Conservation (phyloP, 2,329 filamentous ascomycete genomes). For the Calonectria leucothoes region DNA sequence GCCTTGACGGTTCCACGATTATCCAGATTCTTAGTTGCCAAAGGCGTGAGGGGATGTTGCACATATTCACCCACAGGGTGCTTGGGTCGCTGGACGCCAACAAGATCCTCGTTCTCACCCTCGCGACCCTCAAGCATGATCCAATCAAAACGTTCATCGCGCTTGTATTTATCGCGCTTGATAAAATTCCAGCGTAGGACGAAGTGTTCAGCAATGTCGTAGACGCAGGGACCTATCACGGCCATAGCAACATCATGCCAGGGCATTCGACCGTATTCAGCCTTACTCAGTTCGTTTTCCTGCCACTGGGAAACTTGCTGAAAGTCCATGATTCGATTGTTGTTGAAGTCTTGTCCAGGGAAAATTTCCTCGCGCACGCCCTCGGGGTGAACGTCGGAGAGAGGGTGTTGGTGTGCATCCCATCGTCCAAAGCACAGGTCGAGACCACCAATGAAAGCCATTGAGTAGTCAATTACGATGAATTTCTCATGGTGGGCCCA, state of each 20-base stretch:
- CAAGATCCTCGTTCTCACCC: conserved; percentile 83
- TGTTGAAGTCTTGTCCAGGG: conserved; percentile 98
- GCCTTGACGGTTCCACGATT: conserved; percentile 81
- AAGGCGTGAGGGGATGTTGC: conserved; percentile 78
- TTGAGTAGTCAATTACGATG: conserved; percentile 89
- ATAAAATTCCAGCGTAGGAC: conserved; percentile 95
- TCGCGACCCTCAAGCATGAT: conserved; percentile 81
- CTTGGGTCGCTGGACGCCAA: conserved; percentile 89
- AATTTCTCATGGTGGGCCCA: conserved; percentile 99
- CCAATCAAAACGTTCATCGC: conserved; percentile 86
- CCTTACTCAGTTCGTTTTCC: conserved; percentile 90
- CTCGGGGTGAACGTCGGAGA: conserved; percentile 89
- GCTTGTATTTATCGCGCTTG: conserved; percentile 98
- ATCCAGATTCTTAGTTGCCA: conserved; percentile 73
- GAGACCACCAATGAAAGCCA: conserved; percentile 93
- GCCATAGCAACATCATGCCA: conserved; percentile 98
- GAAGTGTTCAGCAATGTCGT: conserved; percentile 96
- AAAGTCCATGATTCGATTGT: conserved; percentile 97
- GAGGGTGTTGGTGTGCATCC: conserved; percentile 86
- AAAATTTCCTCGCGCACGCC: conserved; percentile 87
- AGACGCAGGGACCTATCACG: conserved; percentile 87
- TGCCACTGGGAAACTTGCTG: conserved; percentile 92
- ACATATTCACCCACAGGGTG: conserved; percentile 91
- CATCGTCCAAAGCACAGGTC: conserved; percentile 97
- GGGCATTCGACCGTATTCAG: conserved; percentile 93